Evolutionary conservation across 345 rosid species (phyloP).

Genomic region (Eucalyptus cloeziana): DNA sequence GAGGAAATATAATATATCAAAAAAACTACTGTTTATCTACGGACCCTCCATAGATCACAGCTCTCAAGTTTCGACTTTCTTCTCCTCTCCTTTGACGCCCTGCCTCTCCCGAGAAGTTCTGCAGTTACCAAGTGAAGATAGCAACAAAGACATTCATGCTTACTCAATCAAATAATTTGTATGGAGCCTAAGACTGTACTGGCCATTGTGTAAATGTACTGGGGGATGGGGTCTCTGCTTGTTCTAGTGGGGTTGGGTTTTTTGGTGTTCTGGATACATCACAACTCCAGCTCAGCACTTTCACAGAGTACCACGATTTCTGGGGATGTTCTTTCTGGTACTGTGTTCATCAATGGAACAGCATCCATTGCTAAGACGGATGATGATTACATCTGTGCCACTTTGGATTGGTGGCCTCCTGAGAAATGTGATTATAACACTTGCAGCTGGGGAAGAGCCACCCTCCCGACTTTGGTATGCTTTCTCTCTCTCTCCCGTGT

Average conservation of each 20-base stretch:
- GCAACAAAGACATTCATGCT: neutral
- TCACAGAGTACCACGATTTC: neutral
- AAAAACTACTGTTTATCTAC: neutral
- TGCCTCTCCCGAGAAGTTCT: neutral
- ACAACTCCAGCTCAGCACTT: neutral
- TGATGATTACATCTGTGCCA: conserved; percentile 11
- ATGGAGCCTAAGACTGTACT: neutral
- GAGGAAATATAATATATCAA: neutral
- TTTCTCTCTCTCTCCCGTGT: neutral
- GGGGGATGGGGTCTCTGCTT: neutral
- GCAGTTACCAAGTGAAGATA: neutral
- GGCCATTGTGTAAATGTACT: neutral
- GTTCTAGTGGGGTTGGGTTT: neutral
- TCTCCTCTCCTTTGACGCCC: neutral
- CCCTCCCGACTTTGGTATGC: conserved; percentile 6
- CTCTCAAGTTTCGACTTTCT: neutral
- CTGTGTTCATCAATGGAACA: conserved; percentile 1
- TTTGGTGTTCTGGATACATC: neutral
- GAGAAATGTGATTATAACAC: conserved; percentile 13
- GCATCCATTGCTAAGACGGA: conserved; percentile 1
- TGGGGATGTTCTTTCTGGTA: neutral
- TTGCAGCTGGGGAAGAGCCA: conserved; percentile 14
- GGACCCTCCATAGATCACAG: neutral
- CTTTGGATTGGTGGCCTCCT: conserved; percentile 21
- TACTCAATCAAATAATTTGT: neutral